Base-by-base conservation (phyloP, 1,284 basidiomycete genomes). In the Omphalotus olearius region DNA sequence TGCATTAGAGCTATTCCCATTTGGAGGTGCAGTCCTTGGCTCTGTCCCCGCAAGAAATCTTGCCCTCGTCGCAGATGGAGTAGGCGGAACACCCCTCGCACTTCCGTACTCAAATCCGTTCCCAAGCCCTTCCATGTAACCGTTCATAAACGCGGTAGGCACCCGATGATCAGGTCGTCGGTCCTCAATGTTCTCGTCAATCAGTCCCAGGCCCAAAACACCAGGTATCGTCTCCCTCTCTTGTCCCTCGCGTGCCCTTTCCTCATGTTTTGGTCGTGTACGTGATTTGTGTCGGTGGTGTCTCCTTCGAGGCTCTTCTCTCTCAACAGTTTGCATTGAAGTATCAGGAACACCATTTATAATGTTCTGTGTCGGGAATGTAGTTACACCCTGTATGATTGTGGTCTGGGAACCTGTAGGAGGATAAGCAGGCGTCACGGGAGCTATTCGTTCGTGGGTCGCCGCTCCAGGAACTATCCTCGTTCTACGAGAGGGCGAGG, bases 161-260 rank as follows among this genome's bases (percentile, higher is more conserved):
- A n/a, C n/a, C n/a, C n/a, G 25, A 43, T 38, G 40, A 28, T 35
- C 33, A 44, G 20, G 6, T 26, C 48, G 48, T 5, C 30, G 35
- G 3, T 50, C 48, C 41, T 50, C 48, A 4, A 36, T 23, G 5
- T 39, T 36, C 16, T 52, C 51, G 36, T 52, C 51, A 41, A 52
- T 43, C 40, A 52, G 23, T 3, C 51, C 51, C 38, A 52, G 46
- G 30, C 45, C 45, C 2, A 33, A 37, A 16, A 52, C 51, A n/a
- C 51, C 51, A 42, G 33, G 18, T 6, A 52, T 52, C 14, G 20
- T 30, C 36, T 52, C 50, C n/a, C 50, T 46, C 16, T 36, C 45
- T 6, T 4, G 26, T 26, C 30, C 42, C 16, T 38, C 43, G 38
- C 50, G 18, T 14, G 20, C 16, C 37, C 39, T 20, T 17, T 47